Evolutionary conservation across 2,329 filamentous ascomycete genomes (phyloP).

Genomic region (Parascedosporium putredinis): DNA sequence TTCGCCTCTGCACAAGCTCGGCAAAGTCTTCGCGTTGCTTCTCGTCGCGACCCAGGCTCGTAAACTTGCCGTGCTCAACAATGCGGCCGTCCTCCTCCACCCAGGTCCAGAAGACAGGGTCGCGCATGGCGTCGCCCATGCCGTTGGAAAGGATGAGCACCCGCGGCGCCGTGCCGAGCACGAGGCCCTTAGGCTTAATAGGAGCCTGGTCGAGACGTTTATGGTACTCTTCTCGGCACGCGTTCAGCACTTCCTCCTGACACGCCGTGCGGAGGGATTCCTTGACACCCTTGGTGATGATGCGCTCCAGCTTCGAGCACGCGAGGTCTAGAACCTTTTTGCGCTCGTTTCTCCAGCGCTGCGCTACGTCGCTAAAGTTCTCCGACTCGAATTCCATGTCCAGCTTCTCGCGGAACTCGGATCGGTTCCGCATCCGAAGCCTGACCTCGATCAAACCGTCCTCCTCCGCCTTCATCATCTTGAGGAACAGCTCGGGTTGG

Average conservation of each 20-base stretch:
- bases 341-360: conserved; percentile 87
- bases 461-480: conserved; percentile 95
- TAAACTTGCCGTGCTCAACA: conserved; percentile 78
- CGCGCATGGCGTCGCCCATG: conserved; percentile 59
- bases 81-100: conserved; percentile 88
- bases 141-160: conserved; percentile 84
- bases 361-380: conserved; percentile 87
- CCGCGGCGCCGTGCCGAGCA: conserved; percentile 76
- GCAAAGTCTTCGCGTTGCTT: conserved; percentile 59
- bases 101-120: conserved; percentile 83
- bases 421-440: conserved; percentile 65
- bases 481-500: conserved; percentile 80
- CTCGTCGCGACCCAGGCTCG: conserved; percentile 64
- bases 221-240: conserved; percentile 80
- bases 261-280: conserved; percentile 89
- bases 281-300: conserved; percentile 87
- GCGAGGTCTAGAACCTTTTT: conserved; percentile 75
- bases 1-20: conserved; percentile 66
- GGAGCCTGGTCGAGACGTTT: conserved; percentile 90
- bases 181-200: conserved; percentile 88
- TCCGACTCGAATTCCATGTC: conserved; percentile 84
- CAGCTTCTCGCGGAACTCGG: conserved; percentile 65
- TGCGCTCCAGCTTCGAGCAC: conserved; percentile 67
- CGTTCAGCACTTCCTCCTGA: conserved; percentile 81
- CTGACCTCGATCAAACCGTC: conserved; percentile 85